phyloP scores from a whole-genome alignment of 257 asterid species.

The Verbena officinalis region DNA sequence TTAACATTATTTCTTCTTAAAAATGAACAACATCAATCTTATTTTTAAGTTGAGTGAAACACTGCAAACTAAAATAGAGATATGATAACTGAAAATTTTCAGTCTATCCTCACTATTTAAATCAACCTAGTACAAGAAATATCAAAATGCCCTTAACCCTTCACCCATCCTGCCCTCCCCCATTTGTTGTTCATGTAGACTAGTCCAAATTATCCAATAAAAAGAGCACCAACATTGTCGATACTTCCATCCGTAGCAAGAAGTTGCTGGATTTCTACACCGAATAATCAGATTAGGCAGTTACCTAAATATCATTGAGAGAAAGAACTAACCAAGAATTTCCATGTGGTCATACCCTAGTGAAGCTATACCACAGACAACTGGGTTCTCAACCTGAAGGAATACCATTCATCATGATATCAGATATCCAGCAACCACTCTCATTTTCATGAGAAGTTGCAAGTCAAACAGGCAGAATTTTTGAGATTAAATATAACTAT shows the following conservation, averaged over 20 bases:
- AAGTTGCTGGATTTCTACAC: slow-evolving; percentile 1
- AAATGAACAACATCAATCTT: slow-evolving; percentile 11
- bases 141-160: not conserved
- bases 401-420: slow-evolving; percentile 31
- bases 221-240: slow-evolving; percentile 22
- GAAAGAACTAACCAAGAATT: slow-evolving; percentile 89
- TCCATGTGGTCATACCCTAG: slow-evolving; percentile 97
- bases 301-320: slow-evolving; percentile 42
- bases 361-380: slow-evolving; percentile 88
- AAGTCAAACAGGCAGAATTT: slow-evolving; percentile 23
- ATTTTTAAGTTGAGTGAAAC: slow-evolving; percentile 18
- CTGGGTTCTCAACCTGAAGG: slow-evolving; percentile 78
- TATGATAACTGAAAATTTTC: not conserved
- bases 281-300: slow-evolving; percentile 27
- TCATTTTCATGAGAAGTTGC: slow-evolving; percentile 12
- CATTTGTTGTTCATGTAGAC: slow-evolving; percentile 12
- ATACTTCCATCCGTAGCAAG: slow-evolving; percentile 15
- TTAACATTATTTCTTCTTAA: slow-evolving; percentile 15
- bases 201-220: slow-evolving; percentile 11
- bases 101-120: slow-evolving; percentile 14
- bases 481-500: slow-evolving; percentile 14
- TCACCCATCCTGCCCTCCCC: not conserved
- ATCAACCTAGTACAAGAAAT: slow-evolving; percentile 13
- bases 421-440: slow-evolving; percentile 28
- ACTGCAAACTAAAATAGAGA: slow-evolving; percentile 11